Evolutionary conservation across 2,329 filamentous ascomycete genomes (phyloP).

Genomic region (Metarhizium guizhouense): DNA sequence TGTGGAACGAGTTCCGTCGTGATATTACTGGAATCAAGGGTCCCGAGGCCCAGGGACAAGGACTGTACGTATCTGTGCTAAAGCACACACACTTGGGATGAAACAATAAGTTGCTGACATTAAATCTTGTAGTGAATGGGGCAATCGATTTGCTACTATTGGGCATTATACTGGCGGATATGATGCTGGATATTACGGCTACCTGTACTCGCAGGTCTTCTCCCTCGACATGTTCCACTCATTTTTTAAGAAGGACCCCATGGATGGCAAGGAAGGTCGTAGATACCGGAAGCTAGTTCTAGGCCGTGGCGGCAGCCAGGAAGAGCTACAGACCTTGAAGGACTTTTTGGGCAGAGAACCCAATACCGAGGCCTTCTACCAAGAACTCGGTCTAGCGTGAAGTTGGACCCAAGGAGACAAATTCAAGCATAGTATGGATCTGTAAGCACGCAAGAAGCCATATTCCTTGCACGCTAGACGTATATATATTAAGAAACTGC

Average conservation of each 20-base stretch:
- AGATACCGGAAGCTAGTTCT: conserved; percentile 71
- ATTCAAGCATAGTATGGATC: neutral
- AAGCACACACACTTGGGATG: neutral
- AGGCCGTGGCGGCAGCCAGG: conserved; percentile 67
- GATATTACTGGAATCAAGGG: conserved; percentile 68
- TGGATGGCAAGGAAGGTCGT: conserved; percentile 65
- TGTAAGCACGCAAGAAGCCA: too few relatives aligned
- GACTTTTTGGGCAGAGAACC: conserved; percentile 72
- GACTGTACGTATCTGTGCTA: conserved; percentile 32
- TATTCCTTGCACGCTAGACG: neutral
- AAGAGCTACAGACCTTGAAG: conserved; percentile 72
- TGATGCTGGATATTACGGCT: conserved; percentile 76
- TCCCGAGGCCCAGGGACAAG: conserved; percentile 55
- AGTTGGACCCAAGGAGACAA: neutral
- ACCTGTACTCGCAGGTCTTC: conserved; percentile 69
- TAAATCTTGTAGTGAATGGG: conserved; percentile 47
- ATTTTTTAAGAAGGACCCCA: conserved; percentile 69
- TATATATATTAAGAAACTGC: neutral
- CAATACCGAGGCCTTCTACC: conserved; percentile 70
- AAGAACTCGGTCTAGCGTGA: conserved; percentile 52
- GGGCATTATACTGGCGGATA: conserved; percentile 79
- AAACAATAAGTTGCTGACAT: conserved; percentile 16
- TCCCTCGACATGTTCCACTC: conserved; percentile 80
- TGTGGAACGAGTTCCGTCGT: conserved; percentile 65
- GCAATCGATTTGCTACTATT: conserved; percentile 70